These are phyloP conservation scores for Physcomitrellopsis africana DNA, from an alignment of 225 moss, liverwort and hornwort species.

Conservation along the genomic window DNA sequence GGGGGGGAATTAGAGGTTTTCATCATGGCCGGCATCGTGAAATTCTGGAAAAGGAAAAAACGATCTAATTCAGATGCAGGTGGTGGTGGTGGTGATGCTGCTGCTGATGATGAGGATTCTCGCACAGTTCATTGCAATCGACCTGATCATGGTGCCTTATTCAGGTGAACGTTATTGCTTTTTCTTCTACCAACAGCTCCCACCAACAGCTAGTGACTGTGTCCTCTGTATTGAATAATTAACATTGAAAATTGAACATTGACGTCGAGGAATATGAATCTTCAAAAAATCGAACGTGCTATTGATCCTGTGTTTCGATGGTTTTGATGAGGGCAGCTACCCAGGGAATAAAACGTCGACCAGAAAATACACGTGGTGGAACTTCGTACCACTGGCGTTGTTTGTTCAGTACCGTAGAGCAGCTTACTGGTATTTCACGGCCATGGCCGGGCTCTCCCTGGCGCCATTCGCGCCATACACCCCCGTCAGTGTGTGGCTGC, in stretches of 20 bases:
- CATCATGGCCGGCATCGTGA: slow-evolving; percentile 33
- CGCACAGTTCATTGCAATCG: slow-evolving; percentile 48
- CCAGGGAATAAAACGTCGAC: slow-evolving; percentile 64
- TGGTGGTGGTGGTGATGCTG: slow-evolving; percentile 16
- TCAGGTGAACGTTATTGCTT: slow-evolving; percentile 29
- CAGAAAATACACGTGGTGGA: slow-evolving; percentile 87
- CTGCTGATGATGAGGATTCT: slow-evolving; percentile 27
- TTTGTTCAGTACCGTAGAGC: slow-evolving; percentile 81
- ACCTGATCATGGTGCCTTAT: slow-evolving; percentile 40
- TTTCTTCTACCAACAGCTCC: background rate
- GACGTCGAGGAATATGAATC: background rate
- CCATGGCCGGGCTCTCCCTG: slow-evolving; percentile 77
- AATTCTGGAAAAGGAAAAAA: slow-evolving; percentile 46
- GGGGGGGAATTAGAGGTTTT: background rate
- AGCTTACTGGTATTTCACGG: slow-evolving; percentile 96
- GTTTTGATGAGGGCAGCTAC: slow-evolving; percentile 48
- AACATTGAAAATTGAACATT: background rate
- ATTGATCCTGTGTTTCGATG: background rate
- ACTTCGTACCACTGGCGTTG: slow-evolving; percentile 69
- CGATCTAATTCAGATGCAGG: slow-evolving; percentile 17
- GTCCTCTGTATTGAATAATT: too few species aligned
- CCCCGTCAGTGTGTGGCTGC: slow-evolving; percentile 69
- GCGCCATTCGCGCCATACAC: slow-evolving; percentile 76
- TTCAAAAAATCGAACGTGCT: background rate
- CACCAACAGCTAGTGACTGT: background rate